Evolutionary conservation across 495 filamentous ascomycete species (phyloP).

Genomic region (Lasiosphaeria ovina): DNA sequence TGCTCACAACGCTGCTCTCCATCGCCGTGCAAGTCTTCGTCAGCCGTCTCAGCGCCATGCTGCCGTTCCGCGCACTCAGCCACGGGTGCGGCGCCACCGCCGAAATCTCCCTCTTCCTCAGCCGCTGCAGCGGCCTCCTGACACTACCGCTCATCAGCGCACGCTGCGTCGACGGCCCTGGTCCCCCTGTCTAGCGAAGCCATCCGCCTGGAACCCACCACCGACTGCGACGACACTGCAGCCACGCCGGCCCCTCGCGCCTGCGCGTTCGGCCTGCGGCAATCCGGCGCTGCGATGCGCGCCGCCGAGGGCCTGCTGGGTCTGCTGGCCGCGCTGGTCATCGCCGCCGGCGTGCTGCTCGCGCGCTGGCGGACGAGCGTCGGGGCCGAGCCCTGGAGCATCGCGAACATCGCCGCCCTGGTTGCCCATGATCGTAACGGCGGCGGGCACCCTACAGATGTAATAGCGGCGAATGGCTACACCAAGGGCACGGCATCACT

Average conservation of each 20-base stretch:
- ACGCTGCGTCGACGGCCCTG: background rate
- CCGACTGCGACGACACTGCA: background rate
- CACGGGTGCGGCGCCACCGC: background rate
- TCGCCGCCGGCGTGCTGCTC: background rate
- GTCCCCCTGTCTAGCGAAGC: slow-evolving; percentile 4
- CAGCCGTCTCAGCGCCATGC: slow-evolving; percentile 4
- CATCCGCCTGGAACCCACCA: background rate
- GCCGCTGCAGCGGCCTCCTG: background rate
- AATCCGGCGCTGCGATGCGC: background rate
- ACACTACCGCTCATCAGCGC: background rate
- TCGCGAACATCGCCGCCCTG: slow-evolving; percentile 4
- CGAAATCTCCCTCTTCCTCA: background rate
- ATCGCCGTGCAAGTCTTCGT: slow-evolving; percentile 4
- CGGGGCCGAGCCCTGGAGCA: slow-evolving; percentile 8
- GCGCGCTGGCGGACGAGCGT: slow-evolving; percentile 2
- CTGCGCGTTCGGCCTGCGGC: background rate
- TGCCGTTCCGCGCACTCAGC: slow-evolving; percentile 3
- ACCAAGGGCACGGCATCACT: background rate
- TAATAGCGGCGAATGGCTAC: background rate
- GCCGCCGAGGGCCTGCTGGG: slow-evolving; percentile 2
- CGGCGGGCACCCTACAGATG: background rate
- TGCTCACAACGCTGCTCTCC: slow-evolving; percentile 5
- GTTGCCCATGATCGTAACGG: background rate
- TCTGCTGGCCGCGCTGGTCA: background rate
- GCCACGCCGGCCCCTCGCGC: background rate